Evolutionary conservation across 257 asterid genomes (phyloP).

Genomic region (Echites panduratus): DNA sequence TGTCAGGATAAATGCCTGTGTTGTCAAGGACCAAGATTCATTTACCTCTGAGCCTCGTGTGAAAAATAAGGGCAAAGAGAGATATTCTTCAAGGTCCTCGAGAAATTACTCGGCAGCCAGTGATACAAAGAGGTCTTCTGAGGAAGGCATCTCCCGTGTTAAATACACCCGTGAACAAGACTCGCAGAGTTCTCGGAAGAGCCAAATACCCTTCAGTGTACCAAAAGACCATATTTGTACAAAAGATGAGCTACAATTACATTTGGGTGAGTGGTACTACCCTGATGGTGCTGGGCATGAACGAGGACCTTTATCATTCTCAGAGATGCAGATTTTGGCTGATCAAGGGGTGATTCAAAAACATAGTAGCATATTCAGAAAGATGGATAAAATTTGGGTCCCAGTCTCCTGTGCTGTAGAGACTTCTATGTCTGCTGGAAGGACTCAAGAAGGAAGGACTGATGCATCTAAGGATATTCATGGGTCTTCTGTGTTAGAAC

Average conservation of each 20-base stretch:
- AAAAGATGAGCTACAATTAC: slow-evolving; percentile 63
- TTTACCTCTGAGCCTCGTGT: slow-evolving; percentile 69
- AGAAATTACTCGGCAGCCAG: slow-evolving; percentile 41
- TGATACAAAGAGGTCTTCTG: slow-evolving; percentile 68
- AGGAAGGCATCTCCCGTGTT: slow-evolving; percentile 45
- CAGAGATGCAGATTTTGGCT: slow-evolving; percentile 76
- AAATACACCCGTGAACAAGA: slow-evolving; percentile 53
- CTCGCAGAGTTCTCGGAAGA: slow-evolving; percentile 47
- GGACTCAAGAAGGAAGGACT: slow-evolving; percentile 27
- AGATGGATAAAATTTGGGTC: slow-evolving; percentile 84
- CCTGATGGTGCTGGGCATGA: slow-evolving; percentile 98
- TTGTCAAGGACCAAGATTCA: slow-evolving; percentile 86
- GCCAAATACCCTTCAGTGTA: slow-evolving; percentile 29
- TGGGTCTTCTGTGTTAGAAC: slow-evolving; percentile 34
- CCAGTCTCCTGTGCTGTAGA: slow-evolving; percentile 50
- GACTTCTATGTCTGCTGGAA: slow-evolving; percentile 31
- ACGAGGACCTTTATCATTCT: slow-evolving; percentile 75
- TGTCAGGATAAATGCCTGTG: slow-evolving; percentile 95
- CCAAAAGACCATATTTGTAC: slow-evolving; percentile 68
- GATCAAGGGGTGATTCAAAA: slow-evolving; percentile 74
- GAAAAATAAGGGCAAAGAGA: slow-evolving; percentile 72
- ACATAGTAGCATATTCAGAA: slow-evolving; percentile 74
- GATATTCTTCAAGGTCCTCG: slow-evolving; percentile 50
- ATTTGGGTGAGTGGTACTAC: slow-evolving; percentile 89
- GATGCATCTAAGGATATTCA: slow-evolving; percentile 17